Evolutionary conservation across 139 green algal genomes (phyloP).

Genomic region (Tetradesmus lagerheimii): DNA sequence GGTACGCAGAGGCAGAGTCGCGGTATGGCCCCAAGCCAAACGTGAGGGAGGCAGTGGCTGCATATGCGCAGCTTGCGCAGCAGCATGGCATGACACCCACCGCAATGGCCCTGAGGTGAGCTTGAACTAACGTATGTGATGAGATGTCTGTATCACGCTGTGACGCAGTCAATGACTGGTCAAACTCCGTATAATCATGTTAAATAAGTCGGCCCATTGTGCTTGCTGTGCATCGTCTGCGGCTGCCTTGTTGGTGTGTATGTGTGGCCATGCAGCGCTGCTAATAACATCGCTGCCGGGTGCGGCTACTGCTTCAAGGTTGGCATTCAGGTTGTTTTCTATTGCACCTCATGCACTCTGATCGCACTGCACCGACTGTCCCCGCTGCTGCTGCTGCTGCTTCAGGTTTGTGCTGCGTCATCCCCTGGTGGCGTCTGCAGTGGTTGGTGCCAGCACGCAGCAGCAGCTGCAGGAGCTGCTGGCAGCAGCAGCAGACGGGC

Average conservation of each 20-base stretch:
- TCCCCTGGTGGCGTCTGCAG: conserved; percentile 66
- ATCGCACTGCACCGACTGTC: not conserved
- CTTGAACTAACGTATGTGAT: not conserved
- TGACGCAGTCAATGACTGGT: too few relatives aligned
- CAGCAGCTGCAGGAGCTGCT: conserved; percentile 78
- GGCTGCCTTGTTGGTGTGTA: not conserved
- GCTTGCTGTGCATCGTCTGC: not conserved
- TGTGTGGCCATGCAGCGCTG: not conserved
- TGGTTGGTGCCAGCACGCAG: conserved; percentile 70
- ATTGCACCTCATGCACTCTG: not conserved
- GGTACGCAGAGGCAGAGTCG: conserved; percentile 85
- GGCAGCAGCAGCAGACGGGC: conserved; percentile 43
- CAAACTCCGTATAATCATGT: too few relatives aligned
- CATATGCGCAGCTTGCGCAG: conserved; percentile 75
- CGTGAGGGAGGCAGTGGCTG: conserved; percentile 65
- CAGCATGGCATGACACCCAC: conserved; percentile 67
- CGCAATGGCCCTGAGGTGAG: conserved; percentile 80
- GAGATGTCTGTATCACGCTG: too few relatives aligned
- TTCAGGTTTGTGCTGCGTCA: conserved; percentile 70
- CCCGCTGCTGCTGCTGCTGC: not conserved
- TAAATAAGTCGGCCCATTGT: too few relatives aligned
- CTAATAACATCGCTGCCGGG: too few relatives aligned
- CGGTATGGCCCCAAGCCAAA: conserved; percentile 83
- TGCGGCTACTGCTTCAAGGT: not conserved
- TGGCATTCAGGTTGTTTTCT: too few relatives aligned